Conservation (phyloP, 768 basidiomycete genomes). For the Porpolomopsis calyptriformis region DNA sequence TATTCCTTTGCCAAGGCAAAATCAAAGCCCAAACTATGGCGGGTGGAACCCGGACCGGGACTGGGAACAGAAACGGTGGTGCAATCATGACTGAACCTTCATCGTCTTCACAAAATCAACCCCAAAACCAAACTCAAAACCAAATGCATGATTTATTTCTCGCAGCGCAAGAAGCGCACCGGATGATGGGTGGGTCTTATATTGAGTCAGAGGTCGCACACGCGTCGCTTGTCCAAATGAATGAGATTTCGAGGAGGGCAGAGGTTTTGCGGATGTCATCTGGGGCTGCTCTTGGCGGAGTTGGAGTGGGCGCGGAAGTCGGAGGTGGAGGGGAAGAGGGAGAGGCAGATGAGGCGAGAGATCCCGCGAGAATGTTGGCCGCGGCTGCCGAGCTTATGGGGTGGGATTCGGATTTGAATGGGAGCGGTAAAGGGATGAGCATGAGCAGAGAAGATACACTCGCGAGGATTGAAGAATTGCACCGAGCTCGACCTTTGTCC, state of each 20-base stretch:
- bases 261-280: constrained; percentile 22
- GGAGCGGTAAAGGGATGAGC: constrained; percentile 11
- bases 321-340: constrained; percentile 1
- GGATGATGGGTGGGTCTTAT: constrained; percentile 30
- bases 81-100: not conserved
- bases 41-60: not conserved
- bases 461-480: constrained; percentile 43
- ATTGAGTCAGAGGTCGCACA: constrained; percentile 51
- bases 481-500: constrained; percentile 25
- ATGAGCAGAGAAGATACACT: constrained; percentile 35
- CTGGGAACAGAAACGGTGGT: not conserved
- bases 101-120: not conserved
- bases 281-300: constrained; percentile 7
- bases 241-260: constrained; percentile 61
- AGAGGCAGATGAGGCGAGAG: not conserved
- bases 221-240: constrained; percentile 67
- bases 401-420: constrained; percentile 1
- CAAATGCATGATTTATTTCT: constrained; percentile 45
- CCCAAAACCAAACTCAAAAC: constrained; percentile 10
- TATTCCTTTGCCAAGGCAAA: not conserved
- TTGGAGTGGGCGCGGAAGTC: constrained; percentile 5
- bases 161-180: constrained; percentile 45
- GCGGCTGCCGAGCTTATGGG: constrained; percentile 13
- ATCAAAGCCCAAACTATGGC: not conserved
- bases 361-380: constrained; percentile 13